Conservation (phyloP, 2,329 filamentous ascomycete genomes). For the Monosporascus ibericus region DNA sequence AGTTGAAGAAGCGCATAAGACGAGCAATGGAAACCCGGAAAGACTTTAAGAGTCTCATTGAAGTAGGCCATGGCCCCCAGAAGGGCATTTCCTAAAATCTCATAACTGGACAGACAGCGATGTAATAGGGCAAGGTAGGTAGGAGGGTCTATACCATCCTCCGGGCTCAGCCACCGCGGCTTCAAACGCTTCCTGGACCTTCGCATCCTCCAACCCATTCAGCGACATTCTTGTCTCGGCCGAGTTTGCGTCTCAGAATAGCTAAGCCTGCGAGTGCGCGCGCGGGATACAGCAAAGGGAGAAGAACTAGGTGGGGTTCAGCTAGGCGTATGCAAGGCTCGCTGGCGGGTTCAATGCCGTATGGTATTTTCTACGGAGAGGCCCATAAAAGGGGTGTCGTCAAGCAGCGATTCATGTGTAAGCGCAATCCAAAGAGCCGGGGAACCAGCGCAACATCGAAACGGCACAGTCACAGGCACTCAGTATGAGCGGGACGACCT, state of each 20-base stretch:
- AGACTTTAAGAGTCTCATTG: too few relatives aligned
- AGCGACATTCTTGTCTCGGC: conserved; percentile 65
- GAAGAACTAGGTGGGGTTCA: too few relatives aligned
- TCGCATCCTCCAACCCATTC: conserved; percentile 81
- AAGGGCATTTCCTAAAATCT: too few relatives aligned
- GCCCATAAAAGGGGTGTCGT: not conserved
- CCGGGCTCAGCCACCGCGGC: conserved; percentile 73
- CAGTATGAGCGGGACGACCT: too few relatives aligned
- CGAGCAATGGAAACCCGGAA: too few relatives aligned
- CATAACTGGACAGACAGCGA: too few relatives aligned
- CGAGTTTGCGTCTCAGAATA: too few relatives aligned
- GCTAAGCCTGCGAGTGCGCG: too few relatives aligned
- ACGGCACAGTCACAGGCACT: not conserved
- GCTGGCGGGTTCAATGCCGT: not conserved
- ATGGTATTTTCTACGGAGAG: not conserved
- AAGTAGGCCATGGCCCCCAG: too few relatives aligned
- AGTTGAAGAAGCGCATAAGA: too few relatives aligned
- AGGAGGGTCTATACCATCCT: conserved; percentile 70
- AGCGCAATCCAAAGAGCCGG: not conserved
- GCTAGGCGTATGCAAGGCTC: not conserved
- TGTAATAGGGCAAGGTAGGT: not conserved
- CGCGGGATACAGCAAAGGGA: too few relatives aligned
- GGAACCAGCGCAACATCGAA: not conserved
- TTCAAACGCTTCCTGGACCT: conserved; percentile 80
- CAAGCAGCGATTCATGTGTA: not conserved